Base-by-base conservation (phyloP, 2,329 filamentous ascomycete species). In the Moelleriella libera region DNA sequence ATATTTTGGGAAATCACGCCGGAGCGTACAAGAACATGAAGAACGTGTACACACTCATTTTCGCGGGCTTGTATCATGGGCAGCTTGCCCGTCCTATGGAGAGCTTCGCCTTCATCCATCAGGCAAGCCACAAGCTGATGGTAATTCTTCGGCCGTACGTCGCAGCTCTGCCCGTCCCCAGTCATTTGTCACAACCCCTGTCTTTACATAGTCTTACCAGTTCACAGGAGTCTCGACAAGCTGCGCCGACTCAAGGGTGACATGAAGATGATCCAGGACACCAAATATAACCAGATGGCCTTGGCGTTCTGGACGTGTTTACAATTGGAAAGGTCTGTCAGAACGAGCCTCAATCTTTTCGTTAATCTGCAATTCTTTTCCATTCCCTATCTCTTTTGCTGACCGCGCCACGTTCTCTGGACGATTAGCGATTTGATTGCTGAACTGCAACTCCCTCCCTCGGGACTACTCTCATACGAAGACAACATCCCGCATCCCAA, bases 281-380 rank as follows among this genome's bases (percentile, higher is more conserved):
- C 60, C 49, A 65, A 63, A 54, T 63, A 65, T 55, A 86, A 88
- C 58, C 71, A 83, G 48, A 71, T 83, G 37, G 71, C 83, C 11
- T 75, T 94, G 55, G 83, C 87, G 0, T 96, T 89, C 57, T 97
- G 90, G 90, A 92, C 89, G 6, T 94, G 87, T 60, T 69, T 96
- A 52, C 90, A 97, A 59, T 72, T 97, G 9, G 90, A 97, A 64
- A 95, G 83, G 83, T 87, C 21, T 21, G 21, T 21, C 21, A 21
- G 21, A 21, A 21, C 21, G 21, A 21, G 21, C 21, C 21, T 21
- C 21, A 21, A 21, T 21, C 21, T 21, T 21, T 21, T 21, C 21
- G 21, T 3, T 21, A 21, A 21, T 21, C 21, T 21, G 21, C 21
- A 21, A 3, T 21, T 21, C 3, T 21, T 21, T 21, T 21, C 21